Percentiles rank a stretch among this genome's conserved stretches.
Evolutionary conservation across 176 grass and related monocot genomes (phyloP).

Genomic region (Echinochloa phyllopogon): DNA sequence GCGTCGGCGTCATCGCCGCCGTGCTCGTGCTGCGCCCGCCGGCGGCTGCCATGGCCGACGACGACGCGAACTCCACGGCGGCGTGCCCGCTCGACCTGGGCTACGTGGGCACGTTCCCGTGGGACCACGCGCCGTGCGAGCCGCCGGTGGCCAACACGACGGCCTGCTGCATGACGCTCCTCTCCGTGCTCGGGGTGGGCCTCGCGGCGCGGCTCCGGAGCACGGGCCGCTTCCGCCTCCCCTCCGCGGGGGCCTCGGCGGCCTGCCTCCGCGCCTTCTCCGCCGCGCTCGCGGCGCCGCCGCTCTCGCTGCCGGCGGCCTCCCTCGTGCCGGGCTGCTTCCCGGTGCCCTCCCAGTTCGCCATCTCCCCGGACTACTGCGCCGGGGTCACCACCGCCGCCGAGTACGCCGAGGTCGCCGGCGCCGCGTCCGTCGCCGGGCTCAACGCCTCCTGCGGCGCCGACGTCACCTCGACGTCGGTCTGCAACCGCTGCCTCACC

Average conservation of each 20-base stretch:
- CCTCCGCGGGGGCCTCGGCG: conserved; percentile 48
- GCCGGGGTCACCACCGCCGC: conserved; percentile 59
- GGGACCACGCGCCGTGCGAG: conserved; percentile 64
- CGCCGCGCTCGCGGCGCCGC: conserved; percentile 47
- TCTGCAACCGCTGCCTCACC: conserved; percentile 52
- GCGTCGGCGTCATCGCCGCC: not conserved
- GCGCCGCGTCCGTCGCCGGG: conserved; percentile 1
- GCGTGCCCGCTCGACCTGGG: conserved; percentile 74
- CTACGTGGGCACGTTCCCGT: conserved; percentile 79
- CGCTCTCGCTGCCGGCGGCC: conserved; percentile 56
- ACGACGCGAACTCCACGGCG: conserved; percentile 5
- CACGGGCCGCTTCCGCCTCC: conserved; percentile 75
- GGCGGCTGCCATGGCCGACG: not conserved
- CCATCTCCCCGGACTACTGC: conserved; percentile 64
- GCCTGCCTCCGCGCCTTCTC: conserved; percentile 65
- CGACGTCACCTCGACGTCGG: conserved; percentile 44
- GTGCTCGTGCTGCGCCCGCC: not conserved
- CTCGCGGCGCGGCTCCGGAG: conserved; percentile 56
- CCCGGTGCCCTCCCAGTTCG: conserved; percentile 43
- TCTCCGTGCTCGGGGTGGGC: conserved; percentile 66
- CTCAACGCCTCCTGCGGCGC: conserved; percentile 66
- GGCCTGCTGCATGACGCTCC: conserved; percentile 66
- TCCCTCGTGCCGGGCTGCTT: conserved; percentile 68
- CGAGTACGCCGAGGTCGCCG: conserved; percentile 15
- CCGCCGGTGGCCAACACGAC: conserved; percentile 54